These are phyloP conservation scores for Komagataella populi DNA, from an alignment of 805 yeast genomes.

Conservation along the genomic window DNA sequence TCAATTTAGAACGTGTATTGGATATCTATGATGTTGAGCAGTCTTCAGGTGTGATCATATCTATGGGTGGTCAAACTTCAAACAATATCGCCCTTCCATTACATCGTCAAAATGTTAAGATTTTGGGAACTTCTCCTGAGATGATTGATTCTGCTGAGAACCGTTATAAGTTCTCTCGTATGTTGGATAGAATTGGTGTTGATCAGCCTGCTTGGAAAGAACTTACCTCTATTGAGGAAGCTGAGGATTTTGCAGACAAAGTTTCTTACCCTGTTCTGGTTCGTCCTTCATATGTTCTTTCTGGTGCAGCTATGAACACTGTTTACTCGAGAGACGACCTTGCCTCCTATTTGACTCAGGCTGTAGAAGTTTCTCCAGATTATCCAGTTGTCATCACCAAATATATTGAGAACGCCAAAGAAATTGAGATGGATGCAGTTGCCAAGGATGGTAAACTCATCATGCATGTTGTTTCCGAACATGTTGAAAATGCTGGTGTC, in stretches of 20 bases:
- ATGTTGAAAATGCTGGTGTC: constrained; percentile 98
- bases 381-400: constrained; percentile 96
- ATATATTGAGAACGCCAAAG: constrained; percentile 93
- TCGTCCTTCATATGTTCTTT: constrained; percentile 92
- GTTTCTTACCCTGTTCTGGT: constrained; percentile 92
- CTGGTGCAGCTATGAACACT: constrained; percentile 99
- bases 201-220: constrained; percentile 99
- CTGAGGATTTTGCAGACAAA: constrained; percentile 80
- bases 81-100: constrained; percentile 90
- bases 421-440: constrained; percentile 98
- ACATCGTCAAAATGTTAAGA: constrained; percentile 89
- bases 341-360: constrained; percentile 79
- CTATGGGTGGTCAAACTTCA: constrained; percentile 99
- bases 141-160: constrained; percentile 98
- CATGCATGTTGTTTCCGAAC: constrained; percentile 97
- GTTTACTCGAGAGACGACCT: constrained; percentile 84
- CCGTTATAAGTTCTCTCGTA: constrained; percentile 93
- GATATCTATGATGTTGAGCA: constrained; percentile 90
- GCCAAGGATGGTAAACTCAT: constrained; percentile 89
- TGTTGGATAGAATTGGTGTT: constrained; percentile 91
- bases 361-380: constrained; percentile 95
- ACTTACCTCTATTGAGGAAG: constrained; percentile 83
- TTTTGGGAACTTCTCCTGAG: constrained; percentile 94
- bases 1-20: constrained; percentile 84
- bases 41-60: constrained; percentile 82